Conservation (phyloP, 495 filamentous ascomycete genomes). For the Lepraria neglecta region DNA sequence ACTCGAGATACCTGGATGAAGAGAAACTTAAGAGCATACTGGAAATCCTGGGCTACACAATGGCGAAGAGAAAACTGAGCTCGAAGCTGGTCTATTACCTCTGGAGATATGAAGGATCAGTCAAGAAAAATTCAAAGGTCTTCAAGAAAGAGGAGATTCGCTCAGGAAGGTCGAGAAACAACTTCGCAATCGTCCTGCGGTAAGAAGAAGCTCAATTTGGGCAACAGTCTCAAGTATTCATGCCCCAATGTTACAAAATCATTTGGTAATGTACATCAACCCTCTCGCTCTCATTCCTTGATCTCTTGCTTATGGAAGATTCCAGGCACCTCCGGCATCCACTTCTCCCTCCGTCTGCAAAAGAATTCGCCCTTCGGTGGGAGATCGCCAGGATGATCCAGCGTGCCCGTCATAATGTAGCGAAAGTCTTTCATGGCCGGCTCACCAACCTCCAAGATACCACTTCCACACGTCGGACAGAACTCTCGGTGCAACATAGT, state of each 20-base stretch:
- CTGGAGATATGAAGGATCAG: conserved; percentile 51
- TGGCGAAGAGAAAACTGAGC: conserved; percentile 60
- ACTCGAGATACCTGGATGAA: conserved; percentile 86
- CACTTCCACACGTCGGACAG: conserved; percentile 55
- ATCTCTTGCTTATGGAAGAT: conserved; percentile 57
- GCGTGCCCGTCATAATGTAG: conserved; percentile 57
- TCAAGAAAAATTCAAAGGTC: conserved; percentile 27
- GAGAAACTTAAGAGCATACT: conserved; percentile 66
- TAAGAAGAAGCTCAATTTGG: conserved; percentile 8
- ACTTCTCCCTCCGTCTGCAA: conserved; percentile 48
- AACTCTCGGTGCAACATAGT: conserved; percentile 54
- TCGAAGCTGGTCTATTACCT: conserved; percentile 85
- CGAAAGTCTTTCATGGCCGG: conserved; percentile 42
- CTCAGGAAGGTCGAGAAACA: conserved; percentile 69
- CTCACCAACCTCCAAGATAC: conserved; percentile 51
- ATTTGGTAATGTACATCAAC: background rate
- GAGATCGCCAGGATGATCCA: conserved; percentile 55
- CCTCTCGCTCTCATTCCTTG: conserved; percentile 37
- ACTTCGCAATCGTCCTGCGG: conserved; percentile 71
- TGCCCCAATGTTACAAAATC: too few species aligned
- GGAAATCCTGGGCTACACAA: conserved; percentile 64
- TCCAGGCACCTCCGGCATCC: conserved; percentile 39
- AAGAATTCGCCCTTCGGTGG: conserved; percentile 68
- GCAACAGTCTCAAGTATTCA: too few species aligned
- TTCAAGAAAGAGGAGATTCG: conserved; percentile 70